A percentile compares a stretch with the other conserved stretches of the same genome.
These are phyloP conservation scores for Discostella stelligera DNA, from an alignment of 352 stramenopile genomes.

Conservation along the genomic window DNA sequence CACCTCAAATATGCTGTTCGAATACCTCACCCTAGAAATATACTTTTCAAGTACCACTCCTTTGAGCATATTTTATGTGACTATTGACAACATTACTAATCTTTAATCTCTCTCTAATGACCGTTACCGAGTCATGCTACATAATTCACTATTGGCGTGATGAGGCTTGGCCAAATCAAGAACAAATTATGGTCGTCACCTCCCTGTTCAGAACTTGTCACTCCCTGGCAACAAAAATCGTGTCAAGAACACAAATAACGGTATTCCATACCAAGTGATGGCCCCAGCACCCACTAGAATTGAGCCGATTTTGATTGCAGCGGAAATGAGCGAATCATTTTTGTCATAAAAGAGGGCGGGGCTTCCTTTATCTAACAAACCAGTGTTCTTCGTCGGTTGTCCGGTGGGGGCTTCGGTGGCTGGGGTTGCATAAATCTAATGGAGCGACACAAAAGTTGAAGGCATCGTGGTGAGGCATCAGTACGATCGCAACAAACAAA, in stretches of 20 bases:
- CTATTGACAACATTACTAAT: too few relatives aligned
- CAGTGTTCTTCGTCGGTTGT: conserved; percentile 56
- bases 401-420: conserved; percentile 64
- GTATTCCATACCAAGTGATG: conserved; percentile 69
- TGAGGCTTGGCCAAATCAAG: not conserved
- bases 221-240: conserved; percentile 15
- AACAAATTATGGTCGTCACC: too few relatives aligned
- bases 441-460: not conserved
- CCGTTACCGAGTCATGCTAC: too few relatives aligned
- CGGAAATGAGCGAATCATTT: conserved; percentile 51
- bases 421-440: conserved; percentile 12
- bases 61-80: too few relatives aligned
- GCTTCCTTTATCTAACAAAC: conserved; percentile 51
- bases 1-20: too few relatives aligned
- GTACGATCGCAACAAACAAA: not conserved
- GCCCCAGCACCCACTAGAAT: conserved; percentile 56
- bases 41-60: too few relatives aligned
- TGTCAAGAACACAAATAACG: conserved; percentile 36
- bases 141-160: too few relatives aligned
- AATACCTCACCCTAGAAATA: too few relatives aligned
- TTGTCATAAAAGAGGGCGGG: conserved; percentile 29
- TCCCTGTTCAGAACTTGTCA: not conserved
- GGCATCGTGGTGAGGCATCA: not conserved
- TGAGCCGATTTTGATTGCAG: conserved; percentile 61
- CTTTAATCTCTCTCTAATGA: too few relatives aligned